Evolutionary conservation across 768 basidiomycete genomes (phyloP).

Genomic region (Mycena albidolilacea): DNA sequence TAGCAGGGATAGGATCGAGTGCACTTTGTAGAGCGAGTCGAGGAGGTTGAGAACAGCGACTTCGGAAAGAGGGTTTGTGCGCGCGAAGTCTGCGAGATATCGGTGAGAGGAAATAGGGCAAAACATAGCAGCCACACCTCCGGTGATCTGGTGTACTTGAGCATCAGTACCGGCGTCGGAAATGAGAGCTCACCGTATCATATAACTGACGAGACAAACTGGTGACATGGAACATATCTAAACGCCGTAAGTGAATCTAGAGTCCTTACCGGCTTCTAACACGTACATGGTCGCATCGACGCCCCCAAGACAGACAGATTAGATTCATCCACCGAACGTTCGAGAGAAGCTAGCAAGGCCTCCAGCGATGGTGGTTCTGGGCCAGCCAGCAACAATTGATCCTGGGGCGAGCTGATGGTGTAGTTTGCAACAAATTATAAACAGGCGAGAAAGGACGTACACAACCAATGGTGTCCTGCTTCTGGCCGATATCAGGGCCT

Average conservation of each 20-base stretch:
- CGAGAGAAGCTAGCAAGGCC: constrained; percentile 6
- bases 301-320: background rate
- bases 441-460: background rate
- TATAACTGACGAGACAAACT: constrained; percentile 3
- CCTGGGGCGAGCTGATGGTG: constrained; percentile 2
- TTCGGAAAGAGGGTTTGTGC: constrained; percentile 2
- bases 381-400: constrained; percentile 25
- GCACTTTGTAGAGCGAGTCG: background rate
- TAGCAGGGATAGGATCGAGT: background rate
- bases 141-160: background rate
- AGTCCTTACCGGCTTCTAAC: background rate
- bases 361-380: constrained; percentile 20
- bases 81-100: background rate
- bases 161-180: background rate
- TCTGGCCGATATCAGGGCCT: constrained; percentile 3
- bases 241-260: background rate
- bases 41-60: background rate
- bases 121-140: background rate
- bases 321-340: background rate
- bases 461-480: constrained; percentile 10
- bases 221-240: constrained; percentile 15
- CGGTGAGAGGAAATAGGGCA: background rate
- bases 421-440: background rate
- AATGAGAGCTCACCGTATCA: background rate
- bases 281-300: constrained; percentile 18